These are phyloP conservation scores for Candida nonsorbophila DNA, from an alignment of 805 yeast genomes.

Conservation along the genomic window DNA sequence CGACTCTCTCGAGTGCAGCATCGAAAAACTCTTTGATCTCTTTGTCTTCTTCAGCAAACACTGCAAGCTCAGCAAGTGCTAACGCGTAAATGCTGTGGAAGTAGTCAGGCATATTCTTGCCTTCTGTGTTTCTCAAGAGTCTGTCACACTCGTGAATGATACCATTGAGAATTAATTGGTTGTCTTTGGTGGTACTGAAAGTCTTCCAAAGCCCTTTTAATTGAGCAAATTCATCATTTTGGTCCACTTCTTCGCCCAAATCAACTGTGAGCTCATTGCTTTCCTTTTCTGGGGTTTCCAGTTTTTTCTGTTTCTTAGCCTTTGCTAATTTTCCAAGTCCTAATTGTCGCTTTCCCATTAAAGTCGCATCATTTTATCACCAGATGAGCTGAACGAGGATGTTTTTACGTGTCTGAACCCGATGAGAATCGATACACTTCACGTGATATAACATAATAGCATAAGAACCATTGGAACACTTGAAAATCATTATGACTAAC, in stretches of 20 bases:
- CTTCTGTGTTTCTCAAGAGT: constrained; percentile 46
- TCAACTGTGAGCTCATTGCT: constrained; percentile 47
- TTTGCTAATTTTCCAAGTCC: constrained; percentile 45
- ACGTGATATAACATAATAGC: constrained; percentile 3
- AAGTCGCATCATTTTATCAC: too few relatives aligned
- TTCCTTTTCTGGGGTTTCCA: constrained; percentile 12
- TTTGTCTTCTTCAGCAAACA: constrained; percentile 33
- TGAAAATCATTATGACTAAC: constrained; percentile 4
- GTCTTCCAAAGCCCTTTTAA: constrained; percentile 68
- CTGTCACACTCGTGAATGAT: constrained; percentile 91
- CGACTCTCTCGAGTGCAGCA: constrained; percentile 68
- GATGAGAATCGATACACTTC: too few relatives aligned
- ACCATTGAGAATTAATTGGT: constrained; percentile 69
- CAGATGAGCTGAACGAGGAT: constrained; percentile 4
- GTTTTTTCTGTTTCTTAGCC: constrained; percentile 35
- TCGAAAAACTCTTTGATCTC: constrained; percentile 46
- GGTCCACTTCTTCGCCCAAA: constrained; percentile 62
- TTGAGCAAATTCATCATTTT: constrained; percentile 77
- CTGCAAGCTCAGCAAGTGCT: constrained; percentile 61
- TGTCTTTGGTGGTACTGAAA: constrained; percentile 51
- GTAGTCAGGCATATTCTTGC: constrained; percentile 29
- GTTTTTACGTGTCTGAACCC: neutral
- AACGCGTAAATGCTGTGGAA: constrained; percentile 74
- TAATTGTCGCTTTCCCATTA: constrained; percentile 28
- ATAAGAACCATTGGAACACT: neutral